A percentile compares a stretch with the other conserved stretches of the same genome.
Evolutionary conservation across 805 yeast species (phyloP).

Genomic region (Yarrowia bubula): DNA sequence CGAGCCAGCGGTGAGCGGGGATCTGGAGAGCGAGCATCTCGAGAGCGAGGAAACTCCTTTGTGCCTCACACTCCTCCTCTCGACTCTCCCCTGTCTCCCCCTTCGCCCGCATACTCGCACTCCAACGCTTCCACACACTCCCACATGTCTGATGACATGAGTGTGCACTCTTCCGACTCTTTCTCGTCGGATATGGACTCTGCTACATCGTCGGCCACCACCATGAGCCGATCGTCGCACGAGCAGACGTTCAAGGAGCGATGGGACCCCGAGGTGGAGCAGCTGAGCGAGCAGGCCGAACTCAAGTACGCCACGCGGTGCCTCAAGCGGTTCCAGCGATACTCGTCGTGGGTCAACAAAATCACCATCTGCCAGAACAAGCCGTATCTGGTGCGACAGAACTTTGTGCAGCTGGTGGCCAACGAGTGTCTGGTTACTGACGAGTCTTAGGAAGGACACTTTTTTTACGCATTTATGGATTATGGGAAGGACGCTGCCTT

Average conservation of each 20-base stretch:
- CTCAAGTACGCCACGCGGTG: conserved; percentile 25
- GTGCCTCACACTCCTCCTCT: background rate
- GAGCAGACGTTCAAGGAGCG: conserved; percentile 16
- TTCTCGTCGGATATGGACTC: conserved; percentile 22
- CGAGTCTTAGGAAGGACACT: background rate
- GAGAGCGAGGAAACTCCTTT: background rate
- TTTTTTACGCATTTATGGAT: background rate
- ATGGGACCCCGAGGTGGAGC: conserved; percentile 27
- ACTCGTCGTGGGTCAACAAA: conserved; percentile 21
- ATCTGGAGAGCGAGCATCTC: background rate
- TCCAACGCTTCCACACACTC: conserved; percentile 5
- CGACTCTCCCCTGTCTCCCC: background rate
- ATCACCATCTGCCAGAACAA: conserved; percentile 20
- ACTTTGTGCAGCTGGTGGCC: conserved; percentile 19
- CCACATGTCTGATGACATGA: background rate
- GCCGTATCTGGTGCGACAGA: conserved; percentile 19
- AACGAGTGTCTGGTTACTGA: conserved; percentile 16
- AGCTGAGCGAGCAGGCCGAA: conserved; percentile 24
- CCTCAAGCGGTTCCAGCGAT: conserved; percentile 26
- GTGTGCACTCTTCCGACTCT: conserved; percentile 12
- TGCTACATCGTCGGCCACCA: conserved; percentile 12
- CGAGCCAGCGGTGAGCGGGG: background rate
- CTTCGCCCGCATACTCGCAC: conserved; percentile 5
- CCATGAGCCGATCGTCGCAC: conserved; percentile 15
- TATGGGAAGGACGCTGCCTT: background rate